A percentile compares a stretch with the other conserved stretches of the same genome.
These are phyloP conservation scores for Lipomyces kockii DNA, from an alignment of 805 yeast genomes.

Conservation along the genomic window DNA sequence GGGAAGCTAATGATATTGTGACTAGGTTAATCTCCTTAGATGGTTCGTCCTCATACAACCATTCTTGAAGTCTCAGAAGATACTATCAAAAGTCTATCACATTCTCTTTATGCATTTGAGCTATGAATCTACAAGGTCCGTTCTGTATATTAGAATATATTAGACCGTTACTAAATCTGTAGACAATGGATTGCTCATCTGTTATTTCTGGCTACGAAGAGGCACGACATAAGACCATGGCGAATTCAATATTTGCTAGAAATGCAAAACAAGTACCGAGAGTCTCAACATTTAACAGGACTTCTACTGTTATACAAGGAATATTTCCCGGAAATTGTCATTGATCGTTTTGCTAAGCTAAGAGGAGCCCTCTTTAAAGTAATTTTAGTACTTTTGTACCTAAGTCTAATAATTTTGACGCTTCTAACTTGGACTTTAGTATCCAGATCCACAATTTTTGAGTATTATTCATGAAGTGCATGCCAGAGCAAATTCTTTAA, in stretches of 20 bases:
- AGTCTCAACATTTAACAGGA: slow-evolving; percentile 27
- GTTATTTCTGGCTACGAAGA: slow-evolving; percentile 24
- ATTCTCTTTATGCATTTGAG: slow-evolving; percentile 23
- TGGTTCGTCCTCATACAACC: slow-evolving; percentile 33
- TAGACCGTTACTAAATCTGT: not conserved
- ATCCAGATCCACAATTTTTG: slow-evolving; percentile 23
- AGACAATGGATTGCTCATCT: slow-evolving; percentile 33
- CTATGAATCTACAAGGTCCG: slow-evolving; percentile 25
- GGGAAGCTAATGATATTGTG: not conserved
- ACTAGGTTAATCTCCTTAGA: slow-evolving; percentile 12
- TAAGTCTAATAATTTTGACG: not conserved
- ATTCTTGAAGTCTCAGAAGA: slow-evolving; percentile 11
- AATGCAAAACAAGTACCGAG: slow-evolving; percentile 26
- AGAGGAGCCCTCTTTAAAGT: slow-evolving; percentile 21
- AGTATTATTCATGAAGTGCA: slow-evolving; percentile 10
- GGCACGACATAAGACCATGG: slow-evolving; percentile 31
- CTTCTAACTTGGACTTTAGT: not conserved
- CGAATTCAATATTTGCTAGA: slow-evolving; percentile 30
- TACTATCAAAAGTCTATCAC: slow-evolving; percentile 13
- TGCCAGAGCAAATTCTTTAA: not conserved
- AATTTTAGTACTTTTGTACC: not conserved
- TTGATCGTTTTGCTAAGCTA: slow-evolving; percentile 13
- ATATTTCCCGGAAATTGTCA: slow-evolving; percentile 28
- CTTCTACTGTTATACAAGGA: slow-evolving; percentile 29
- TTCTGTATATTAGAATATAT: not conserved